Evolutionary conservation across 2,329 filamentous ascomycete species (phyloP).

Genomic region (Botryotinia globosa): DNA sequence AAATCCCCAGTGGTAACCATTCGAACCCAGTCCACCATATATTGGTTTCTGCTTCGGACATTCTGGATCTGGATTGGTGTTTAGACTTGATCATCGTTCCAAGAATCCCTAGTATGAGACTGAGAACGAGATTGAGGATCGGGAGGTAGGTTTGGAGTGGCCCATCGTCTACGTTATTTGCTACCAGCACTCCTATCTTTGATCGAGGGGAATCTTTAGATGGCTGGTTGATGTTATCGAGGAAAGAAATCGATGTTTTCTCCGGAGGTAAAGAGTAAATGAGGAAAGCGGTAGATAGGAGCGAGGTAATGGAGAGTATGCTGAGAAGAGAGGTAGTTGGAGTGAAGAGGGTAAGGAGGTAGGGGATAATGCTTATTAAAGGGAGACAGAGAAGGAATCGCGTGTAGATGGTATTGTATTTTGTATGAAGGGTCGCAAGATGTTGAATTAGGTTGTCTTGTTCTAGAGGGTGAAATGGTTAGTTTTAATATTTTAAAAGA

Average conservation of each 20-base stretch:
- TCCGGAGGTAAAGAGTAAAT: constrained; percentile 55
- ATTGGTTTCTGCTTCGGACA: constrained; percentile 25
- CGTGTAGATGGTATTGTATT: constrained; percentile 57
- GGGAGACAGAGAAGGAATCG: constrained; percentile 60
- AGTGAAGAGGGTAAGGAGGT: constrained; percentile 49
- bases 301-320: constrained; percentile 60
- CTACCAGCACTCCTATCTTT: background rate
- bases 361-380: constrained; percentile 53
- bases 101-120: constrained; percentile 49
- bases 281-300: constrained; percentile 61
- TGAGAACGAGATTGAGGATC: constrained; percentile 58
- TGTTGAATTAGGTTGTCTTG: constrained; percentile 61
- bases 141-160: constrained; percentile 60
- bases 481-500: constrained; percentile 26
- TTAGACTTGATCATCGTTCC: constrained; percentile 33
- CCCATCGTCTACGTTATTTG: constrained; percentile 30
- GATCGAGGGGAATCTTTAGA: background rate
- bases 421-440: constrained; percentile 54
- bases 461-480: constrained; percentile 42
- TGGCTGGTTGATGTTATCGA: constrained; percentile 42
- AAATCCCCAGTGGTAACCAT: constrained; percentile 56
- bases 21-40: constrained; percentile 45
- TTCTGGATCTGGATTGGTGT: constrained; percentile 20
- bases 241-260: constrained; percentile 49
- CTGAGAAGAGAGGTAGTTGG: constrained; percentile 41